Evolutionary conservation across 2,329 filamentous ascomycete genomes (phyloP), one percentile per base, ranked within the genome.

Genomic region (Verticillium klebahnii): DNA sequence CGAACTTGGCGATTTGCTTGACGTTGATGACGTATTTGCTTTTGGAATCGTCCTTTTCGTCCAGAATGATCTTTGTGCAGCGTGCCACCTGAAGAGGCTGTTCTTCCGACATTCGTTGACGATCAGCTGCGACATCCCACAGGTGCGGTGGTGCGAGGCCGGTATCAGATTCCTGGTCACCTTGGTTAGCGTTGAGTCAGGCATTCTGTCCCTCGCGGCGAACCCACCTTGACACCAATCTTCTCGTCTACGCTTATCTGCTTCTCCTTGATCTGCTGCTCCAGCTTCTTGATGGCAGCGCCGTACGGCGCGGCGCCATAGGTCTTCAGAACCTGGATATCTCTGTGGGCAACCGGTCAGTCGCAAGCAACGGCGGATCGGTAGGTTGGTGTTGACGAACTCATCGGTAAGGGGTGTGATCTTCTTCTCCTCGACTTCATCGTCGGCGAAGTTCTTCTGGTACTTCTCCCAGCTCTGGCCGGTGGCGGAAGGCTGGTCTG

Each of bases 21-120:
- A 99, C 94, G 79, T 99, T 99, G 85, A 99, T 99, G 72, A 99
- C 93, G 82, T 99, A 99, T 88, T 98, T 99, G 87, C 91, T 96
- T 86, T 99, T 99, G 66, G 96, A 91, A 64, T 92, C 84, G 75
- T 98, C 93, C 78, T 95, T 94, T 75, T 97, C 93, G 73, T 98
- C 94, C 64, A 93, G 89, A 69, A 99, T 99, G 76, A 99, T 99
- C 85, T 99, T 99, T 63, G 95, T 99, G 84, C 95, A 99, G 73
- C 95, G 86, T 67, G 95, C 95, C 66, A 99, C 95, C 80, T 99
- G 95, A 70, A 98, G 85, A 54, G 95, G 95, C 73, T 99, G 95
- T 80, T 99, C 95, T 80, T 99, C 95, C 66, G 89, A 89, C 95
- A 99, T 99, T 73, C 95, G 92, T 85, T 98, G 95, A 70, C 94